Conservation (phyloP, 345 rosid genomes). For the Moricandia arvensis region DNA sequence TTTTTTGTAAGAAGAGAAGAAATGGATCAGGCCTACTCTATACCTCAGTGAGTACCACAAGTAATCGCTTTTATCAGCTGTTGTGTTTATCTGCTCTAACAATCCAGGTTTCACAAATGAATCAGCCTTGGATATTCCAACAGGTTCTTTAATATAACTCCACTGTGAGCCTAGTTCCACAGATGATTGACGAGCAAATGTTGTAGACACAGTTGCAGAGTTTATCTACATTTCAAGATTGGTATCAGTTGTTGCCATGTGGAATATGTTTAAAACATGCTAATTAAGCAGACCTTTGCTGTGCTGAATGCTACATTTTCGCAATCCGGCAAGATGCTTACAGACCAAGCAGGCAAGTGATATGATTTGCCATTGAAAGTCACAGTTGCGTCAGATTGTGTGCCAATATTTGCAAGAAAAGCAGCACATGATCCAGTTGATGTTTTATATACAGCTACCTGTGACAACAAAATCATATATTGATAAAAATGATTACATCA, state of each 20-base stretch:
- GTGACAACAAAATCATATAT: conserved; percentile 29
- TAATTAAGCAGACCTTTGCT: conserved; percentile 69
- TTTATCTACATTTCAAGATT: conserved; percentile 55
- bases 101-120: conserved; percentile 67
- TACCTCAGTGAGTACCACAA: conserved; percentile 88
- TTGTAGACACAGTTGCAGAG: conserved; percentile 55
- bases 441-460: conserved; percentile 81
- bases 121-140: conserved; percentile 68
- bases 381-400: conserved; percentile 57
- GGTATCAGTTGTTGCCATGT: neutral
- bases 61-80: conserved; percentile 85
- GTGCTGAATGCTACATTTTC: conserved; percentile 80
- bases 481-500: neutral
- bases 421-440: conserved; percentile 71
- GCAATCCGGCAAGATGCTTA: conserved; percentile 98
- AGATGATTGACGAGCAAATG: conserved; percentile 50
- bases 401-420: conserved; percentile 76
- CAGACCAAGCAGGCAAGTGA: conserved; percentile 89
- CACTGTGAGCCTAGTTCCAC: conserved; percentile 52
- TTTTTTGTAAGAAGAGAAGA: conserved; percentile 10
- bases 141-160: conserved; percentile 79
- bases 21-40: conserved; percentile 9
- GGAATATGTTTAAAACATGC: neutral
- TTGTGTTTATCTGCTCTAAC: conserved; percentile 81
- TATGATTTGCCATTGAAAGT: conserved; percentile 71